A percentile compares a stretch with the other conserved stretches of the same genome.
Evolutionary conservation across 2,329 filamentous ascomycete genomes (phyloP).

Genomic region (Coccinonectria pachysandricola): DNA sequence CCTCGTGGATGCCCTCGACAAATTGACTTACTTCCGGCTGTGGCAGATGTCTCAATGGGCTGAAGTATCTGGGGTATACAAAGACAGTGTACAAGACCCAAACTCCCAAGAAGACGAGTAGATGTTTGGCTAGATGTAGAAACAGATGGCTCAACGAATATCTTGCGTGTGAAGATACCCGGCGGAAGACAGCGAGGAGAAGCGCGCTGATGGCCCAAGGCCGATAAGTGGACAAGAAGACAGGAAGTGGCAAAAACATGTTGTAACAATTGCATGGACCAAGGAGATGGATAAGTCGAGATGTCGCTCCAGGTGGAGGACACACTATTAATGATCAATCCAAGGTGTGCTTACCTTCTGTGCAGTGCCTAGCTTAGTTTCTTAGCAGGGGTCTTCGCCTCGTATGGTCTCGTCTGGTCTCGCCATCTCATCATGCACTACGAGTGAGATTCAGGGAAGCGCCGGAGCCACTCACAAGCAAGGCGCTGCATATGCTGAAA

Average conservation of each 20-base stretch:
- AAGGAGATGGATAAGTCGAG: slow-evolving; percentile 1
- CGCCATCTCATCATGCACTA: too few relatives aligned
- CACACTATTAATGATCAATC: too few relatives aligned
- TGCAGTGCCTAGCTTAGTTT: neutral
- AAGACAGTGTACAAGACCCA: slow-evolving; percentile 7
- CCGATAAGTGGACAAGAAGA: slow-evolving; percentile 6
- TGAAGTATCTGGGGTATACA: slow-evolving; percentile 12
- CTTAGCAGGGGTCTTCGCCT: neutral
- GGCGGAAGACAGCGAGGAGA: neutral
- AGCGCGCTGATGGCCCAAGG: slow-evolving; percentile 7
- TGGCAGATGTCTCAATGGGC: slow-evolving; percentile 13
- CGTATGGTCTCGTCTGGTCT: slow-evolving; percentile 1
- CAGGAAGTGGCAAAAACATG: slow-evolving; percentile 2
- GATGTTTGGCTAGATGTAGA: slow-evolving; percentile 1
- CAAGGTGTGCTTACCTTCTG: too few relatives aligned
- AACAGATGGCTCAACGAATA: slow-evolving; percentile 2
- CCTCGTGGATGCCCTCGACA: rapidly evolving
- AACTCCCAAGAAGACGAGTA: slow-evolving; percentile 2
- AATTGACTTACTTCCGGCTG: slow-evolving; percentile 8
- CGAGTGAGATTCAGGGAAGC: too few relatives aligned
- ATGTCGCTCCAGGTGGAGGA: slow-evolving; percentile 1
- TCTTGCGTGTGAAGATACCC: neutral
- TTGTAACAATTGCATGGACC: too few relatives aligned
- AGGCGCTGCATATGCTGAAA: too few relatives aligned
- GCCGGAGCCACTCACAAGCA: too few relatives aligned